phyloP scores from a whole-genome alignment of 257 asterid species.

The Haberlea rhodopensis region DNA sequence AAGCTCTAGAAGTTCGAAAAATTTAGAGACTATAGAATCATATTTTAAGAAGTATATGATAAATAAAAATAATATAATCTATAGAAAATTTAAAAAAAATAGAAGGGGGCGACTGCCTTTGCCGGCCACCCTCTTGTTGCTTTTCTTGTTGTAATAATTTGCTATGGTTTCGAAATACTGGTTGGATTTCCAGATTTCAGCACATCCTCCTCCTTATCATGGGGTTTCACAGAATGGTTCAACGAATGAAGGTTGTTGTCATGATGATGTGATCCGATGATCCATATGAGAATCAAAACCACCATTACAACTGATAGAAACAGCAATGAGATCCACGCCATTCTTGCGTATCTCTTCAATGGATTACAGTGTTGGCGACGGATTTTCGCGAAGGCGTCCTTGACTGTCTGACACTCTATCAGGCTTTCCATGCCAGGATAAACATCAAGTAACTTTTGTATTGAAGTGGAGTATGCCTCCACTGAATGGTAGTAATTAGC shows the following conservation, averaged over 20 bases:
- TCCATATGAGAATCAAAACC: slow-evolving; percentile 50
- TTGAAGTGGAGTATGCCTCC: slow-evolving; percentile 54
- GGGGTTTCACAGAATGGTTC: slow-evolving; percentile 54
- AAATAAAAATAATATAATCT: too few species aligned
- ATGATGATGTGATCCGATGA: slow-evolving; percentile 36
- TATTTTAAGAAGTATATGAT: too few species aligned
- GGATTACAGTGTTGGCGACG: slow-evolving; percentile 61
- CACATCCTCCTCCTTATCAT: slow-evolving; percentile 19
- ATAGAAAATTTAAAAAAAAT: too few species aligned
- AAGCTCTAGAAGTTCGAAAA: too few species aligned
- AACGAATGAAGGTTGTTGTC: slow-evolving; percentile 28
- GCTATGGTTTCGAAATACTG: background rate
- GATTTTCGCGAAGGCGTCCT: slow-evolving; percentile 57
- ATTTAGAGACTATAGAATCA: background rate
- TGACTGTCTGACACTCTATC: slow-evolving; percentile 62
- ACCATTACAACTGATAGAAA: slow-evolving; percentile 56
- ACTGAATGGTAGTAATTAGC: slow-evolving; percentile 36
- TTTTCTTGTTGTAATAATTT: too few species aligned
- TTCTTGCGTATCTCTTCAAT: slow-evolving; percentile 39
- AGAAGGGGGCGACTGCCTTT: background rate
- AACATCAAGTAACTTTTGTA: slow-evolving; percentile 59
- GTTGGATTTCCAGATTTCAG: slow-evolving; percentile 41
- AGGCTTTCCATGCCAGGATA: slow-evolving; percentile 73
- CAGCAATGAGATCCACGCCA: slow-evolving; percentile 56
- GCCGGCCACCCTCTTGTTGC: background rate